phyloP scores from a whole-genome alignment of 2,329 filamentous ascomycete species.

The Penicillium sp. region DNA sequence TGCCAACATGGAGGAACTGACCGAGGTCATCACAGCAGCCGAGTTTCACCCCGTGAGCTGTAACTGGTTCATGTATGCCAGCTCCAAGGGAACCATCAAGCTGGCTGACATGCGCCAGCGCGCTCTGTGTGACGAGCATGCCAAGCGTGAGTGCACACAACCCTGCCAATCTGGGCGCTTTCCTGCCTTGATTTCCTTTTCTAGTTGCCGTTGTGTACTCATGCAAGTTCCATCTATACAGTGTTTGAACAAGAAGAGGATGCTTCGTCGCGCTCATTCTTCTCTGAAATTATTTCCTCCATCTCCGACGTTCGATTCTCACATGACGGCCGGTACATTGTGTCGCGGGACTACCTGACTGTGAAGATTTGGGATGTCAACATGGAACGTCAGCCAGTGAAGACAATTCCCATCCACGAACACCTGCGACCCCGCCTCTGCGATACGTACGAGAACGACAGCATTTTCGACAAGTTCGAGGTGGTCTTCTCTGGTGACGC shows the following conservation, averaged over 20 bases:
- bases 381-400: constrained; percentile 96
- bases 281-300: constrained; percentile 98
- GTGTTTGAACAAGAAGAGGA: constrained; percentile 99
- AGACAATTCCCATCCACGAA: constrained; percentile 98
- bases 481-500: constrained; percentile 98
- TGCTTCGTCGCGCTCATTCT: constrained; percentile 94
- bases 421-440: constrained; percentile 91
- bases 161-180: not conserved
- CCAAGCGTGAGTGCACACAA: constrained; percentile 72
- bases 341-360: constrained; percentile 95
- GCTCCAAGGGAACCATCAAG: constrained; percentile 98
- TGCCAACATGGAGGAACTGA: constrained; percentile 99
- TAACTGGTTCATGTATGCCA: constrained; percentile 99
- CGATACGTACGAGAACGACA: constrained; percentile 99
- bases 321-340: constrained; percentile 91
- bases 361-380: constrained; percentile 99
- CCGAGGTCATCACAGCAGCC: constrained; percentile 96
- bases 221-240: constrained; percentile 45
- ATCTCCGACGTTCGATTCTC: constrained; percentile 99
- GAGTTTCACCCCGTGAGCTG: constrained; percentile 97
- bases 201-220: not conserved
- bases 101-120: constrained; percentile 98
- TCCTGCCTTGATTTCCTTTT: not conserved
- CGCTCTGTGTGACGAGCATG: constrained; percentile 91
- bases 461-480: constrained; percentile 99